phyloP scores from a whole-genome alignment of 179 eudicot genomes.

The Beta macrorhiza region DNA sequence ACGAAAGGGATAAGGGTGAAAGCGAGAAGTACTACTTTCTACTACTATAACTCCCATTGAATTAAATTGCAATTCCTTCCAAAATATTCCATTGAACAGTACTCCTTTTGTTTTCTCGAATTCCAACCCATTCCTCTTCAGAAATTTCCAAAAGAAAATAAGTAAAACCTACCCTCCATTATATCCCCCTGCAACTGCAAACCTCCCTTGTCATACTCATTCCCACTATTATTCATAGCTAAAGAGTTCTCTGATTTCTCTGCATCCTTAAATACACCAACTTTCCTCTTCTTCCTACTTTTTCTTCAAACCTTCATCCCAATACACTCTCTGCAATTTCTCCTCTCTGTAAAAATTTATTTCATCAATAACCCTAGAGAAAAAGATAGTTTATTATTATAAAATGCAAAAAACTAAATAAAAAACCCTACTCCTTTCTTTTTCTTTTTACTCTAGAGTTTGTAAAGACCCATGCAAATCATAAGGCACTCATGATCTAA shows the following conservation, averaged over 20 bases:
- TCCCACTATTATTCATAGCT: conserved; percentile 13
- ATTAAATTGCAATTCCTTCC: conserved; percentile 17
- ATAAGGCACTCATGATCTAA: conserved; percentile 79
- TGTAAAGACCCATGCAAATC: conserved; percentile 49
- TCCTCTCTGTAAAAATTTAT: conserved; percentile 12
- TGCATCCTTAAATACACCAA: conserved; percentile 28
- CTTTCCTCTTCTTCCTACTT: conserved; percentile 20
- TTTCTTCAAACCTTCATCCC: conserved; percentile 28
- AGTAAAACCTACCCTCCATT: conserved; percentile 7
- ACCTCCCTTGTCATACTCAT: not conserved
- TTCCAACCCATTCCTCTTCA: conserved; percentile 37
- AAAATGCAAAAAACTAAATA: not conserved
- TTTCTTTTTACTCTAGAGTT: not conserved
- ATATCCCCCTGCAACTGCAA: conserved; percentile 18
- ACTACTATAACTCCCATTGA: not conserved
- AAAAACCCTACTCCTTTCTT: not conserved
- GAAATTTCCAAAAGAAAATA: not conserved
- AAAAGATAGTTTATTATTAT: not conserved
- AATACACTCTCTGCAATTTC: conserved; percentile 14
- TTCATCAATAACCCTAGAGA: conserved; percentile 24
- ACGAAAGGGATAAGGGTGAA: conserved; percentile 11
- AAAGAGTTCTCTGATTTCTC: conserved; percentile 12
- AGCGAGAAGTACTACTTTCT: not conserved
- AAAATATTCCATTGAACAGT: conserved; percentile 46
- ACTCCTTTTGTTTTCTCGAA: conserved; percentile 43